Percentiles rank a stretch among this genome's conserved stretches.
Evolutionary conservation across 768 basidiomycete species (phyloP).

Genomic region (Xanthoconium stramineum): DNA sequence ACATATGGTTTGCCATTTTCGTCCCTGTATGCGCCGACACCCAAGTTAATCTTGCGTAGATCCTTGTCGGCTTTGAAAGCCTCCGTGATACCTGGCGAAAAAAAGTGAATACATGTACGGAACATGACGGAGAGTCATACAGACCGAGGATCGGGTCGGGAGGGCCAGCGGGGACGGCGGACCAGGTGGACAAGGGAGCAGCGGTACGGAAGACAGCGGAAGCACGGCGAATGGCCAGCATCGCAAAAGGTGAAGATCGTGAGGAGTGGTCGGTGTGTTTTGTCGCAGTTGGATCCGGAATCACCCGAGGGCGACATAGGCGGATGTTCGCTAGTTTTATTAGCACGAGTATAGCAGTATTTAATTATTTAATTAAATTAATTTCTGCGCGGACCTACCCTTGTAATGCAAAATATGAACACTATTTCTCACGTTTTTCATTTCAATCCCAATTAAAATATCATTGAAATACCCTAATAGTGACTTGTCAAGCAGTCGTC

Average conservation of each 20-base stretch:
- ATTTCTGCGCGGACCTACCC: too few species aligned
- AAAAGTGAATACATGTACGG: constrained; percentile 5
- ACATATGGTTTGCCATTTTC: constrained; percentile 94
- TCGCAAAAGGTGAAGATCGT: constrained; percentile 15
- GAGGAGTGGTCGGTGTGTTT: not conserved
- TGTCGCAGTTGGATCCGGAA: constrained; percentile 4
- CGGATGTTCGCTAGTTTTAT: too few species aligned
- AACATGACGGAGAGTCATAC: constrained; percentile 16
- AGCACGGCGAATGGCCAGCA: constrained; percentile 51
- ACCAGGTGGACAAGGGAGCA: constrained; percentile 70
- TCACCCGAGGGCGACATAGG: constrained; percentile 12
- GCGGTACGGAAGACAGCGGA: constrained; percentile 36
- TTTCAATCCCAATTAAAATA: too few species aligned
- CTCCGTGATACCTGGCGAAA: constrained; percentile 74
- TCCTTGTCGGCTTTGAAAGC: constrained; percentile 96
- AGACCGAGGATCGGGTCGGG: constrained; percentile 91
- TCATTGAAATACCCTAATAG: too few species aligned
- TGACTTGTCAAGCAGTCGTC: too few species aligned
- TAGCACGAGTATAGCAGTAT: too few species aligned
- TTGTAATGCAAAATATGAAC: too few species aligned
- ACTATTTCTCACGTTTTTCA: too few species aligned
- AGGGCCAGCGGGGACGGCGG: constrained; percentile 79
- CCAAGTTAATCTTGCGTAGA: constrained; percentile 93
- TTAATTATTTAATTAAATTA: too few species aligned
- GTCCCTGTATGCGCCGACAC: constrained; percentile 96